Base-by-base conservation (phyloP, 2,329 filamentous ascomycete genomes). In the Alternaria ventricosa region DNA sequence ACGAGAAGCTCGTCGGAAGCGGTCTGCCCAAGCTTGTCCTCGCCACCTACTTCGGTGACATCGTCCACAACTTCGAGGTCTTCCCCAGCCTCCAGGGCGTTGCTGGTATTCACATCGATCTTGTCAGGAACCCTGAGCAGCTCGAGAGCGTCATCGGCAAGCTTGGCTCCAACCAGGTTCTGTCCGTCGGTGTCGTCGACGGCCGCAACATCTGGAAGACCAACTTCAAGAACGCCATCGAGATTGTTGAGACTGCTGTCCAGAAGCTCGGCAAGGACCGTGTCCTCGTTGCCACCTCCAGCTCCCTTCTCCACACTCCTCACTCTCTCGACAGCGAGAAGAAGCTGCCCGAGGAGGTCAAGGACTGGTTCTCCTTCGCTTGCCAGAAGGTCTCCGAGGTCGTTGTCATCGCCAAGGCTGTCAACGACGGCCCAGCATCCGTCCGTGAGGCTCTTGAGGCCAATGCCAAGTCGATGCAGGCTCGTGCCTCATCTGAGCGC, bases 121-220 rank as follows among this genome's bases (percentile, higher is more conserved):
- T 98, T 72, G 96, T 98, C 84, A 94, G 96, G 82, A 95, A 97
- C 88, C 96, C 96, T 60, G 95, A 98, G 88, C 96, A 99, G 87
- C 91, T 99, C 70, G 90, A 96, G 67, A 89, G 91, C 71, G 93
- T 99, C 77, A 83, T 93, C 74, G 87, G 86, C 78, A 90, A 94
- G 78, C 89, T 99, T 71, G 94, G 93, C 81, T 84, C 93, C 81
- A 93, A 94, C 82, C 96, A 97, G 81, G 84, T 94, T 74, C 90
- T 99, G 72, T 99, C 96, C 72, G 92, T 90, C 71, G 96, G 96
- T 93, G 92, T 99, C 75, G 96, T 99, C 73, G 94, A 99, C 78
- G 96, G 96, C 78, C 94, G 96, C 79, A 99, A 99, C 89, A 98
- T 99, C 88, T 99, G 96, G 96, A 99, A 99, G 92, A 97, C 94